A percentile compares a stretch with the other conserved stretches of the same genome.
These are phyloP conservation scores for Huntiella decipiens DNA, from an alignment of 2,329 filamentous ascomycete genomes.

Conservation along the genomic window DNA sequence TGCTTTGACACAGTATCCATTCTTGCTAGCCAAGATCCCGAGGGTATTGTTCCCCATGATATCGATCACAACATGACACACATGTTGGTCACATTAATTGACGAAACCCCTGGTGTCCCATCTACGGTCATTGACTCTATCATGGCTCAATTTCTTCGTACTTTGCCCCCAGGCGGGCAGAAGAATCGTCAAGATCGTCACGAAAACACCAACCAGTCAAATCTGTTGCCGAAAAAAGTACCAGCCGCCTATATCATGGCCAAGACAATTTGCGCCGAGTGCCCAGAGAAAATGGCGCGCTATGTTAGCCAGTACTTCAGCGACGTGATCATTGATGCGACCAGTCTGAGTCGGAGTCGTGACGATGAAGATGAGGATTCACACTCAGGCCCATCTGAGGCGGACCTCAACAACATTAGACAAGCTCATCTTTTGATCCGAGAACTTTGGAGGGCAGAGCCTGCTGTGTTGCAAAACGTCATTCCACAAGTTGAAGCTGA, in stretches of 20 bases:
- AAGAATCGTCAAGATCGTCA: slow-evolving; percentile 34
- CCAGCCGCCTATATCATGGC: slow-evolving; percentile 93
- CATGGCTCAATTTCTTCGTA: slow-evolving; percentile 85
- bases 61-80: slow-evolving; percentile 85
- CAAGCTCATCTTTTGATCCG: slow-evolving; percentile 81
- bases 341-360: slow-evolving; percentile 37
- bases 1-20: slow-evolving; percentile 86
- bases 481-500: slow-evolving; percentile 88
- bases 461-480: slow-evolving; percentile 76
- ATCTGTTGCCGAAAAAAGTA: slow-evolving; percentile 67
- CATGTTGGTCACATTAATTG: slow-evolving; percentile 66
- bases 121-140: slow-evolving; percentile 76
- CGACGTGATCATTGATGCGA: slow-evolving; percentile 84
- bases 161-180: slow-evolving; percentile 49
- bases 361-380: slow-evolving; percentile 45
- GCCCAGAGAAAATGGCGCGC: slow-evolving; percentile 82
- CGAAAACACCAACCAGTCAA: slow-evolving; percentile 61
- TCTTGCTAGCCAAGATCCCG: slow-evolving; percentile 51
- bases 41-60: slow-evolving; percentile 76
- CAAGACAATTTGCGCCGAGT: slow-evolving; percentile 77
- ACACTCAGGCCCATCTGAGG: slow-evolving; percentile 48
- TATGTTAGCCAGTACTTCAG: slow-evolving; percentile 94
- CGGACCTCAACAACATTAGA: slow-evolving; percentile 69
- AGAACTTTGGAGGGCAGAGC: slow-evolving; percentile 84
- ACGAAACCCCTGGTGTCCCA: slow-evolving; percentile 63